A percentile compares a stretch with the other conserved stretches of the same genome.
Evolutionary conservation across 129 eudicot species (phyloP).

Genomic region (Ambrosia trifida): DNA sequence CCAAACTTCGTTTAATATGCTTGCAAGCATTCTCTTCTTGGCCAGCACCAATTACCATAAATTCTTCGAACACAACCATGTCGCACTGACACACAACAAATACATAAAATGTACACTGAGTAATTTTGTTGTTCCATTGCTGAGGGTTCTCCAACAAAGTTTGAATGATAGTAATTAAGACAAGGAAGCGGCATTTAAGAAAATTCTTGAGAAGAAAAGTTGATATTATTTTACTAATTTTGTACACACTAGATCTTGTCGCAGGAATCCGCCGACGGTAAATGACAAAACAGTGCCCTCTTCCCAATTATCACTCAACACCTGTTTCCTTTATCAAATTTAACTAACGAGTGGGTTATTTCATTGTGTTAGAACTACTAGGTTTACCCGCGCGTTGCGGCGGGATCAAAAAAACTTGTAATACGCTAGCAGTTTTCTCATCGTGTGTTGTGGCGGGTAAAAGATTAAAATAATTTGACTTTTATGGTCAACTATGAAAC

Average conservation of each 20-base stretch:
- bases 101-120: neutral
- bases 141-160: neutral
- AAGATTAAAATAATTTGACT: too few relatives aligned
- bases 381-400: too few relatives aligned
- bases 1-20: neutral
- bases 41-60: neutral
- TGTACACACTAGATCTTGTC: neutral
- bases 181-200: neutral
- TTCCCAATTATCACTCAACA: neutral
- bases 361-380: too few relatives aligned
- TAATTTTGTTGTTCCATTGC: neutral
- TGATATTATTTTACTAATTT: neutral
- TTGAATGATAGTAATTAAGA: slow-evolving; percentile 9
- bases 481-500: too few relatives aligned
- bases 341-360: too few relatives aligned
- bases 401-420: too few relatives aligned
- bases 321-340: neutral
- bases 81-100: neutral
- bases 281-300: slow-evolving; percentile 28
- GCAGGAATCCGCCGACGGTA: slow-evolving; percentile 35
- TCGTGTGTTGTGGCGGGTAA: too few relatives aligned
- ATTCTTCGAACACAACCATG: neutral
- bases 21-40: neutral
- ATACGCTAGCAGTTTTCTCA: too few relatives aligned
- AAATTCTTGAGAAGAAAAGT: neutral